phyloP scores from a whole-genome alignment of 441 rosid genomes.

The Jatropha multifida region DNA sequence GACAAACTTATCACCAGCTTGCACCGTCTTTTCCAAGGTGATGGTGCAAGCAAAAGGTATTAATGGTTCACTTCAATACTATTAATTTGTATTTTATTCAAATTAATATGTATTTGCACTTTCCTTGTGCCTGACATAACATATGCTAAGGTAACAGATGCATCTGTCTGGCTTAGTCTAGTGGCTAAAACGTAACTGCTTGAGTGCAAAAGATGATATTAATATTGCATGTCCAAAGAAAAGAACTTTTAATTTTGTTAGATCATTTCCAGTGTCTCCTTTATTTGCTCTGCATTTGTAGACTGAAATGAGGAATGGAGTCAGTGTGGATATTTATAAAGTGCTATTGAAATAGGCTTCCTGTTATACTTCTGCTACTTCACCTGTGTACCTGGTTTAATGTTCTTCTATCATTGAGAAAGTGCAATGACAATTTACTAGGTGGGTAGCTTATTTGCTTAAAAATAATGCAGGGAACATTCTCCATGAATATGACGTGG shows the following conservation, averaged over 20 bases:
- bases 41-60: conserved; percentile 67
- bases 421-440: neutral
- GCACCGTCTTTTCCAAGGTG: conserved; percentile 65
- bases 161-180: neutral
- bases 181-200: neutral
- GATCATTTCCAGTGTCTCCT: no score
- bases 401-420: neutral
- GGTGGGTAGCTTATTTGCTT: neutral
- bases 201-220: neutral
- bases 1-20: conserved; percentile 66
- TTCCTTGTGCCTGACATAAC: neutral
- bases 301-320: neutral
- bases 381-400: neutral
- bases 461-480: neutral
- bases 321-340: neutral
- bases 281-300: neutral
- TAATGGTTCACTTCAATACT: conserved; percentile 7
- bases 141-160: neutral
- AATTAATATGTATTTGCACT: neutral
- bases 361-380: neutral
- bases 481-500: neutral
- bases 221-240: neutral
- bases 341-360: neutral
- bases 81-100: neutral
- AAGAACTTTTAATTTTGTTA: neutral